Evolutionary conservation across 176 grass and related monocot species (phyloP), one percentile per base, ranked within the genome.

Genomic region (Lolium perenne): DNA sequence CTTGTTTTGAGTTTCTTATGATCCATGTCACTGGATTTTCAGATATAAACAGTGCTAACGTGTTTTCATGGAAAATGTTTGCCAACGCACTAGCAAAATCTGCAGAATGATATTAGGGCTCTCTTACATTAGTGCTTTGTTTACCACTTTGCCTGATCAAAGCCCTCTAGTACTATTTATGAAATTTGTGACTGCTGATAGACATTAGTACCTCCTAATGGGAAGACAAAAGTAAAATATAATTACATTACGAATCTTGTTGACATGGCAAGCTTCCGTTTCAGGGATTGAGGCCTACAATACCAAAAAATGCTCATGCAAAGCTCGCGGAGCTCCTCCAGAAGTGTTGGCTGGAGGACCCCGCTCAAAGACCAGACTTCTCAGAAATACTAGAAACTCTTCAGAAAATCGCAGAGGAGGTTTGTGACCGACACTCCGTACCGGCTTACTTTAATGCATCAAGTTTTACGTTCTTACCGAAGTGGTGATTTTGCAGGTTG

Each of bases 231-330:
- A 7, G 16, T 23, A 54, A 62, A 82, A 54, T 74, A 12, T 20
- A 65, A 38, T 20, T 84, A 16, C 23, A 60, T 47, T 81, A 59
- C 0, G 8, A 25, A 62, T 21, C 25, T 82, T 76, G 54, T 67
- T 84, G 76, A 81, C n/a, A 63, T 77, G 40, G 15, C 15, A 72
- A 23, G 3, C 14, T 84, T 81, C 78, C 15, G 86, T 81, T 15
- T 38, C 81, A 99, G 97, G 94, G 97, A 48, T 85, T 99, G 74
- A 90, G 97, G 51, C 97, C 97, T 45, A 96, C 94, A 66, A 91
- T 99, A 69, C 97, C 97, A 13, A 95, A 99, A 88, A 86, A 91
- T 82, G 71, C 82, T 17, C 87, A 93, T 79, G 74, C 88, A 71
- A 99, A 92, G 82, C 90, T 99, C 48, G 56, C 90, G 18, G 90